A percentile compares a stretch with the other conserved stretches of the same genome.
Evolutionary conservation across 148 eudicot species (phyloP).

Genomic region (Euryodendron excelsum): DNA sequence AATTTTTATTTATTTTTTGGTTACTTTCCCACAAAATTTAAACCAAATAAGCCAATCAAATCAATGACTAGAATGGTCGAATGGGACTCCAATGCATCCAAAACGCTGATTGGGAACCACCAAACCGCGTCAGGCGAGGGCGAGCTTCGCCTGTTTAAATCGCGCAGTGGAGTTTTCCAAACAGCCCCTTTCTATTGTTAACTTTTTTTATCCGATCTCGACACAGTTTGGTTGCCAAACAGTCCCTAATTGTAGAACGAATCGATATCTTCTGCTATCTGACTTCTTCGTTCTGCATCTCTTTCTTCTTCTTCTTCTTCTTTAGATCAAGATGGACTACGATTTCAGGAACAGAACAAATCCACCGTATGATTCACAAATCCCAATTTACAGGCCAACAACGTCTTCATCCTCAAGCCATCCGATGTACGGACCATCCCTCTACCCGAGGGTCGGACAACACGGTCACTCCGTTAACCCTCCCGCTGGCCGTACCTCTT

Average conservation of each 20-base stretch:
- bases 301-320: too few relatives aligned
- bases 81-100: too few relatives aligned
- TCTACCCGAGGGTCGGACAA: constrained; percentile 39
- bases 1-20: too few relatives aligned
- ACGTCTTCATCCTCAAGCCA: constrained; percentile 2
- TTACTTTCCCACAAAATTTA: too few relatives aligned
- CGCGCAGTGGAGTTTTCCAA: background rate
- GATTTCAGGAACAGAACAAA: constrained; percentile 35
- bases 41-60: too few relatives aligned
- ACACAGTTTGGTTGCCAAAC: background rate
- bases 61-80: too few relatives aligned
- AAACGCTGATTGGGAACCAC: too few relatives aligned
- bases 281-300: background rate
- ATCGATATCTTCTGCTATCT: background rate
- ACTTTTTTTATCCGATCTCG: too few relatives aligned
- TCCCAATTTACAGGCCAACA: constrained; percentile 19
- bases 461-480: constrained; percentile 24
- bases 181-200: too few relatives aligned
- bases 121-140: too few relatives aligned
- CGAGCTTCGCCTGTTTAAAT: too few relatives aligned
- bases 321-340: constrained; percentile 31
- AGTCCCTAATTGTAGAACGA: background rate
- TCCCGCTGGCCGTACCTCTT: constrained; percentile 14
- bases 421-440: constrained; percentile 29
- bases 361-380: constrained; percentile 22